A percentile compares a stretch with the other conserved stretches of the same genome.
phyloP scores from a whole-genome alignment of 768 basidiomycete species.

The Trametes cinnabarina region DNA sequence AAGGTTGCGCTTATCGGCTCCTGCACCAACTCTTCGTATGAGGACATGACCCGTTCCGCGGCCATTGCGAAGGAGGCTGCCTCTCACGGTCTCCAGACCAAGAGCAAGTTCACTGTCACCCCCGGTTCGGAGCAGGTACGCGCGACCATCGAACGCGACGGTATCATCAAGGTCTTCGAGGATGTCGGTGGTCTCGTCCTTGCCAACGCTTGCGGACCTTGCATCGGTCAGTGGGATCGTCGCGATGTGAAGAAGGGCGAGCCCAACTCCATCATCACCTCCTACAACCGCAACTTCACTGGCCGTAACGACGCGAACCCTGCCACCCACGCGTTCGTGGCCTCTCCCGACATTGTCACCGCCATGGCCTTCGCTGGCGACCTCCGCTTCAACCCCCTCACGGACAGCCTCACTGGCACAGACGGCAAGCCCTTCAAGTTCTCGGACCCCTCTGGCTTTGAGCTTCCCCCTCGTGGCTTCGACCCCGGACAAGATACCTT shows the following conservation, averaged over 20 bases:
- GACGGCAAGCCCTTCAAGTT: slow-evolving; percentile 99
- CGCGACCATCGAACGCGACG: slow-evolving; percentile 96
- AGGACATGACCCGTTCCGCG: slow-evolving; percentile 98
- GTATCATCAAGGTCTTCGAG: slow-evolving; percentile 87
- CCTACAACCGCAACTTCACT: slow-evolving; percentile 99
- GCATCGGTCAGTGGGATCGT: slow-evolving; percentile 99
- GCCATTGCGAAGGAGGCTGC: slow-evolving; percentile 89
- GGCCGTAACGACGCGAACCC: slow-evolving; percentile 99
- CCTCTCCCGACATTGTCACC: slow-evolving; percentile 93
- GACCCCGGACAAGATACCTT: slow-evolving; percentile 97
- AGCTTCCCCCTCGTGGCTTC: slow-evolving; percentile 93
- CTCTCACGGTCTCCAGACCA: slow-evolving; percentile 79
- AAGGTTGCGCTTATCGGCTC: slow-evolving; percentile 98
- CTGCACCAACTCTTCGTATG: slow-evolving; percentile 99
- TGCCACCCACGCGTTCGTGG: slow-evolving; percentile 95
- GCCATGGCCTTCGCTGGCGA: slow-evolving; percentile 94
- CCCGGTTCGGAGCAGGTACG: slow-evolving; percentile 98
- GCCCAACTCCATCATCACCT: slow-evolving; percentile 97
- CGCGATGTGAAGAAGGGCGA: slow-evolving; percentile 96
- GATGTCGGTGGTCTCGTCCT: slow-evolving; percentile 87
- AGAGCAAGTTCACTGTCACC: slow-evolving; percentile 97
- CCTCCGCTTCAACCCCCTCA: slow-evolving; percentile 95
- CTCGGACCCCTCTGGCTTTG: slow-evolving; percentile 84
- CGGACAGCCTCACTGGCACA: slow-evolving; percentile 80
- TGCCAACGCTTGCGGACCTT: slow-evolving; percentile 98